Percentiles rank a stretch among this genome's conserved stretches.
phyloP scores from a whole-genome alignment of 352 stramenopile genomes.

The Blastocystis sp. region DNA sequence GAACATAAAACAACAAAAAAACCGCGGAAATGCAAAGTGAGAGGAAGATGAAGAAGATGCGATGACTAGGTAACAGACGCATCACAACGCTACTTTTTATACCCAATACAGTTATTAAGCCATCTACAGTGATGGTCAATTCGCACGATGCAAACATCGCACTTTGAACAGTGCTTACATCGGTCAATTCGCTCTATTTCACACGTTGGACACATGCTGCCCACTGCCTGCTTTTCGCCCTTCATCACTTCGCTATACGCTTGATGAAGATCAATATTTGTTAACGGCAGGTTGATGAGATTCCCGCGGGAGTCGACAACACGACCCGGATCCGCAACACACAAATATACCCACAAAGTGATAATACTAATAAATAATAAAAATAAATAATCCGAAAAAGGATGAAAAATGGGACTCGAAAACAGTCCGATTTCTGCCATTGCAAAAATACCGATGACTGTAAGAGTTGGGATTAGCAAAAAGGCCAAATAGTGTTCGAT shows the following conservation, averaged over 20 bases:
- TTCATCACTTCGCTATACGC: constrained; percentile 31
- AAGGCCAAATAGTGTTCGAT: constrained; percentile 35
- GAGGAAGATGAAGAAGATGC: constrained; percentile 44
- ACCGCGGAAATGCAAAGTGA: not conserved
- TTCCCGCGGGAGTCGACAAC: constrained; percentile 23
- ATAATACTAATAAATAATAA: not conserved
- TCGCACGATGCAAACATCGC: constrained; percentile 3
- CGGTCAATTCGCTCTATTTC: constrained; percentile 40
- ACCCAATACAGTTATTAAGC: constrained; percentile 59
- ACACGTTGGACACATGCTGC: constrained; percentile 20
- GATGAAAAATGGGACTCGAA: not conserved
- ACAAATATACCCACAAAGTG: constrained; percentile 22
- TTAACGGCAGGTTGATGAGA: not conserved
- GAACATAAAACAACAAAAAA: not conserved
- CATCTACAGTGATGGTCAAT: constrained; percentile 60
- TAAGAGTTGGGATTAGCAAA: not conserved
- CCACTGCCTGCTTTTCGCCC: not conserved
- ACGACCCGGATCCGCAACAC: not conserved
- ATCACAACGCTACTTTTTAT: constrained; percentile 17
- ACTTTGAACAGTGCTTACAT: constrained; percentile 52
- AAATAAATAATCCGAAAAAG: not conserved
- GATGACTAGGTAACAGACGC: constrained; percentile 16
- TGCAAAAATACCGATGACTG: not conserved
- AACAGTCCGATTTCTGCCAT: not conserved
- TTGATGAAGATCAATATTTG: constrained; percentile 6